Percentiles rank a stretch among this genome's conserved stretches.
Conservation (phyloP, 768 basidiomycete genomes). For the Nidula microcarpa region DNA sequence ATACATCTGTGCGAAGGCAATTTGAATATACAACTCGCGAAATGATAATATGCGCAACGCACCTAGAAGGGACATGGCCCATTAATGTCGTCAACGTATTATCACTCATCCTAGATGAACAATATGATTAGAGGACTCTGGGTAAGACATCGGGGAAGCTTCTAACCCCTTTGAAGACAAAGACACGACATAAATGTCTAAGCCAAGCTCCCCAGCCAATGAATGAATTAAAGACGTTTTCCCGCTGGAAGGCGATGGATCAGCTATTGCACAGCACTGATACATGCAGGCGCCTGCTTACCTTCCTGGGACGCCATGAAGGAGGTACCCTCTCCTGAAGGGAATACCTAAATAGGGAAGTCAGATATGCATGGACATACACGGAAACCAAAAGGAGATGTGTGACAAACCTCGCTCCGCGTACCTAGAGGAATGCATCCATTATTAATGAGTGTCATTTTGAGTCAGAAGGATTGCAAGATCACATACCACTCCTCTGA, state of each 20-base stretch:
- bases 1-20: slow-evolving; percentile 62
- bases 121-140: slow-evolving; percentile 5
- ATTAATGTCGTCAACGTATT: slow-evolving; percentile 84
- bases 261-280: slow-evolving; percentile 1
- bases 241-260: slow-evolving; percentile 43
- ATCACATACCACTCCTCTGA: slow-evolving; percentile 81
- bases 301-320: slow-evolving; percentile 88
- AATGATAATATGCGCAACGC: slow-evolving; percentile 6
- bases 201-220: slow-evolving; percentile 76
- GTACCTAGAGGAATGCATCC: slow-evolving; percentile 53
- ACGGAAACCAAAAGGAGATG: slow-evolving; percentile 3
- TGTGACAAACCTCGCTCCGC: slow-evolving; percentile 73
- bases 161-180: slow-evolving; percentile 82
- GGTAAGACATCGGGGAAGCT: not conserved
- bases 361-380: slow-evolving; percentile 9
- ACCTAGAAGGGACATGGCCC: slow-evolving; percentile 87
- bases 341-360: slow-evolving; percentile 60
- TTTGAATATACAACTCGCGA: slow-evolving; percentile 9
- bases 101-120: slow-evolving; percentile 73
- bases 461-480: slow-evolving; percentile 3
- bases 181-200: slow-evolving; percentile 91
- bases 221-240: slow-evolving; percentile 88
- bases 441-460: not conserved
- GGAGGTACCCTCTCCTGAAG: slow-evolving; percentile 80
- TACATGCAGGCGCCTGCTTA: slow-evolving; percentile 21